Evolutionary conservation across 2,329 filamentous ascomycete species (phyloP).

Genomic region (Stemphylium beticola): DNA sequence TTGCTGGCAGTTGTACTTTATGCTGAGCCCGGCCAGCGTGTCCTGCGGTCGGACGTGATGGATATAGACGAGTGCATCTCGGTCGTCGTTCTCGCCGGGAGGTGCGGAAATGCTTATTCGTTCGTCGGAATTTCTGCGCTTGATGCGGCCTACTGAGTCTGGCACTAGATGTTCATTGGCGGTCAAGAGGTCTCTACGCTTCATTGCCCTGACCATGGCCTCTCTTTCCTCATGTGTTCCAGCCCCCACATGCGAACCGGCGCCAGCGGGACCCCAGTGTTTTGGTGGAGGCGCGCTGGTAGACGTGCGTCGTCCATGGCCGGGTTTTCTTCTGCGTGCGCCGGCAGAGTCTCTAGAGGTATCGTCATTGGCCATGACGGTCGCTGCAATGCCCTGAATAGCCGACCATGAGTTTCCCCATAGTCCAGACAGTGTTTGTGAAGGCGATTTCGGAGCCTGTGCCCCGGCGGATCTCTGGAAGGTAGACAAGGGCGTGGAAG

Average conservation of each 20-base stretch:
- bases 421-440: conserved; percentile 49
- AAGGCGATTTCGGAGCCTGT: conserved; percentile 32
- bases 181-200: conserved; percentile 56
- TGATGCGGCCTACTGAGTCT: conserved; percentile 59
- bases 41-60: conserved; percentile 84
- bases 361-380: conserved; percentile 53
- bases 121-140: conserved; percentile 74
- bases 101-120: conserved; percentile 54
- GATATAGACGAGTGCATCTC: conserved; percentile 85
- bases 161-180: conserved; percentile 50
- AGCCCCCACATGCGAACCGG: conserved; percentile 49
- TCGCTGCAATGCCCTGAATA: conserved; percentile 57
- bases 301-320: conserved; percentile 36
- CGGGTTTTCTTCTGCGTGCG: conserved; percentile 38
- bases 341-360: conserved; percentile 20
- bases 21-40: conserved; percentile 87
- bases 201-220: conserved; percentile 56
- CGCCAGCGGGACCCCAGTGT: conserved; percentile 56
- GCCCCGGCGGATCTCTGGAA: conserved; percentile 32
- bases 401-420: conserved; percentile 58
- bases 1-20: conserved; percentile 86
- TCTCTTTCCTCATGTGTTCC: conserved; percentile 56
- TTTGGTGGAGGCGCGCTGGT: conserved; percentile 50
- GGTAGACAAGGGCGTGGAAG: conserved; percentile 34
- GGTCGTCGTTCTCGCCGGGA: conserved; percentile 64